phyloP scores from a whole-genome alignment of 2,329 filamentous ascomycete genomes.

The Aspergillus piperis region DNA sequence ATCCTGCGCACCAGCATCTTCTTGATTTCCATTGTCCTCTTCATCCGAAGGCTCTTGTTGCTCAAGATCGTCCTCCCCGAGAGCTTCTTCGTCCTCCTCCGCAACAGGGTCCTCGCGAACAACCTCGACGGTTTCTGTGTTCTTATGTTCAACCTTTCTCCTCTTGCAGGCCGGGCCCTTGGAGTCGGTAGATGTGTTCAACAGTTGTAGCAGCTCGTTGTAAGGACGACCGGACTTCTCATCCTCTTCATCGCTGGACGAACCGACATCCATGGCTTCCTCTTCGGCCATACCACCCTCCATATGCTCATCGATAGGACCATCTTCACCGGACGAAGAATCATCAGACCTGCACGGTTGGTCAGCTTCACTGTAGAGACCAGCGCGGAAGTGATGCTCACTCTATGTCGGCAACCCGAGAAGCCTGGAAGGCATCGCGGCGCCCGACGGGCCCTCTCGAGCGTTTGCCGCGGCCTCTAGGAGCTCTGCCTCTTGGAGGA shows the following conservation, averaged over 20 bases:
- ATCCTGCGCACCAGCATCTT: slow-evolving; percentile 28
- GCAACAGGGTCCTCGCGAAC: slow-evolving; percentile 22
- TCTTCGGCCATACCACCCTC: slow-evolving; percentile 49
- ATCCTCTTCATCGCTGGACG: slow-evolving; percentile 48
- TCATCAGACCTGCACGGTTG: slow-evolving; percentile 28
- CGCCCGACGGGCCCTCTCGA: slow-evolving; percentile 19
- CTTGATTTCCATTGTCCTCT: slow-evolving; percentile 42
- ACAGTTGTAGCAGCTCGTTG: slow-evolving; percentile 57
- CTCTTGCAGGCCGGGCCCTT: slow-evolving; percentile 53
- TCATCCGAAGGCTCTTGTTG: slow-evolving; percentile 53
- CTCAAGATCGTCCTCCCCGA: slow-evolving; percentile 48
- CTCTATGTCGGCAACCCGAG: slow-evolving; percentile 43
- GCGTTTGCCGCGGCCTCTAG: slow-evolving; percentile 34
- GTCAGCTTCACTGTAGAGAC: slow-evolving; percentile 10
- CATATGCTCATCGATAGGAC: slow-evolving; percentile 42
- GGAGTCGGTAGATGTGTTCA: slow-evolving; percentile 46
- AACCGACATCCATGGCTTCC: slow-evolving; percentile 32
- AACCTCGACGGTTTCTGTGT: slow-evolving; percentile 30
- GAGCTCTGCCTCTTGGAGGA: slow-evolving; percentile 30
- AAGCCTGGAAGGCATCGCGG: slow-evolving; percentile 38
- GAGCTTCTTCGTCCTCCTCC: slow-evolving; percentile 30
- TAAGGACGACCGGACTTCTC: slow-evolving; percentile 52
- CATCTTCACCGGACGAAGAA: slow-evolving; percentile 29
- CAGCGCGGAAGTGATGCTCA: slow-evolving; percentile 24
- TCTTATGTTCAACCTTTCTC: slow-evolving; percentile 51